Evolutionary conservation across 192 early-diverging fungal genomes (phyloP).

Genomic region (Backusella liffmaniae): DNA sequence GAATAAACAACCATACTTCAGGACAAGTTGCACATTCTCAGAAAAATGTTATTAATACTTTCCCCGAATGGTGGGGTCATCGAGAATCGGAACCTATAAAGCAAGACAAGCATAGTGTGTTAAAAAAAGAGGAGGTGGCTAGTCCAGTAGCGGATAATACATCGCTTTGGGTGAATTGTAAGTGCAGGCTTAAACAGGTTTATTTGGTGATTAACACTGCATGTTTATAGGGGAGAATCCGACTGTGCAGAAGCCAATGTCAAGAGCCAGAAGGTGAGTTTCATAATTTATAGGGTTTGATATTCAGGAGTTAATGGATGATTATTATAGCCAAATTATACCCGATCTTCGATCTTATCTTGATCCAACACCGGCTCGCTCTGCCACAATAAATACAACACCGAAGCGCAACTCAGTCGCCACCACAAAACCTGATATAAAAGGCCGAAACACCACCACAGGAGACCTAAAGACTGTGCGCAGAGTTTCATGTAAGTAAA

Average conservation of each 20-base stretch:
- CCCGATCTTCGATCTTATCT: constrained; percentile 12
- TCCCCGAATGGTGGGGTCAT: constrained; percentile 34
- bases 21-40: not conserved
- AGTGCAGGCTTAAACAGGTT: not conserved
- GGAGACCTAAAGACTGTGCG: not conserved
- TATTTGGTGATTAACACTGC: not conserved
- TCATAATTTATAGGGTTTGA: not conserved
- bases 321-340: constrained; percentile 14
- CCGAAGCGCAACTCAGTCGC: not conserved
- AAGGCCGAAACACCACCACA: not conserved
- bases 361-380: not conserved
- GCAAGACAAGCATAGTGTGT: not conserved
- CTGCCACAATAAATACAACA: not conserved
- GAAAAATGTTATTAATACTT: constrained; percentile 15
- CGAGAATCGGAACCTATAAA: constrained; percentile 4
- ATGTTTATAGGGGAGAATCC: not conserved
- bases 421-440: not conserved
- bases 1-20: not conserved
- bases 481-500: not conserved
- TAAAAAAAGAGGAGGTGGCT: not conserved
- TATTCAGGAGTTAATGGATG: not conserved
- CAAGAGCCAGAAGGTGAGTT: not conserved
- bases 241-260: not conserved
- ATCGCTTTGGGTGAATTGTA: not conserved
- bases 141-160: not conserved